A percentile compares a stretch with the other conserved stretches of the same genome.
Conservation (phyloP, 176 grass and related monocot species). For the Cocos nucifera region DNA sequence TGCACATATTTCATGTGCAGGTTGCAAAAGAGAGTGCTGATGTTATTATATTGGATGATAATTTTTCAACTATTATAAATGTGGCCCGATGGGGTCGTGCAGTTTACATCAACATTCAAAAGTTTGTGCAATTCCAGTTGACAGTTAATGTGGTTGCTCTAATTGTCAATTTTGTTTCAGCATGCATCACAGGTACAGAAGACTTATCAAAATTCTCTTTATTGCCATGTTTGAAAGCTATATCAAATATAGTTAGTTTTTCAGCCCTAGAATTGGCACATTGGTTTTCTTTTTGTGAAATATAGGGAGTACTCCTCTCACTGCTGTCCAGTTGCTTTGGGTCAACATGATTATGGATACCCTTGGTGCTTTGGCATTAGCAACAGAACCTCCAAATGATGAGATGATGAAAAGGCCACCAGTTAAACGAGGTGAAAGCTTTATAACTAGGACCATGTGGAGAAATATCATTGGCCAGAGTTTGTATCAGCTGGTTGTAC, state of each 20-base stretch:
- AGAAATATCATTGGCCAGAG: conserved; percentile 87
- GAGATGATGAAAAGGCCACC: conserved; percentile 85
- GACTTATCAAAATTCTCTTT: too few species aligned
- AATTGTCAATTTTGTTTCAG: conserved; percentile 38
- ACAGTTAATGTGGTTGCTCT: conserved; percentile 44
- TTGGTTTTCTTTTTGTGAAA: conserved; percentile 2
- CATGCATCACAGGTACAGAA: conserved; percentile 41
- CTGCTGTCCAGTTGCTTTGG: conserved; percentile 92
- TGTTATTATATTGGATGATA: conserved; percentile 45
- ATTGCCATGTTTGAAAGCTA: too few species aligned
- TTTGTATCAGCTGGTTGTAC: conserved; percentile 69
- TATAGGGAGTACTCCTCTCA: conserved; percentile 74
- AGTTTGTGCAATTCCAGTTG: conserved; percentile 49
- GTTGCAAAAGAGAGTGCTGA: conserved; percentile 55
- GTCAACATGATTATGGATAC: conserved; percentile 99
- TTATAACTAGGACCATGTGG: conserved; percentile 93
- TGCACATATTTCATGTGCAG: conserved; percentile 4
- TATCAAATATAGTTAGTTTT: too few species aligned
- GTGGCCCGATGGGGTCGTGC: conserved; percentile 43
- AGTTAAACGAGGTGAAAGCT: conserved; percentile 47
- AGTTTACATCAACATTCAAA: conserved; percentile 46
- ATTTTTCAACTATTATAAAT: conserved; percentile 44
- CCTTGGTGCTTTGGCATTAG: conserved; percentile 80
- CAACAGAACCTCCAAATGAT: conserved; percentile 85
- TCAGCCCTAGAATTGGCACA: too few species aligned